Base-by-base conservation (phyloP, 2,329 filamentous ascomycete genomes). In the Emergomyces orientalis region DNA sequence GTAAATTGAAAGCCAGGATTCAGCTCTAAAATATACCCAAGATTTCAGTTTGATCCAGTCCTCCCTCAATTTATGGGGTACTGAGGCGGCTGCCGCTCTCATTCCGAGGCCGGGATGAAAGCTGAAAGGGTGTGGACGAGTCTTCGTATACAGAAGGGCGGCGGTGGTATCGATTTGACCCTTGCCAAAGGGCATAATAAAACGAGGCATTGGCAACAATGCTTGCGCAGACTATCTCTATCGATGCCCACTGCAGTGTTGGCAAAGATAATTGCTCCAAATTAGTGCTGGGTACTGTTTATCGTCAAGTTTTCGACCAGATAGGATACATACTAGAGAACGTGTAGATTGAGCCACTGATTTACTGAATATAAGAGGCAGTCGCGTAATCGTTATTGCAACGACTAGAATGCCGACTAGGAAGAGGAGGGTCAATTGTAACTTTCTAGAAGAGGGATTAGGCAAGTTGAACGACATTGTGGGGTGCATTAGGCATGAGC, bases 161-260 rank as follows among this genome's bases (percentile, higher is more conserved):
- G 14, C 27, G 25, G 19, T 43, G 45, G 39, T 49, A 62, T 19
- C 55, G 60, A 25, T 47, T 59, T 54, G 62, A 47, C 45, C 63
- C 65, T 63, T 67, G 65, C 62, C 61, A 65, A 19, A 63, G 30
- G 9, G 62, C 64, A 39, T 67, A 67, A 52, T 65, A 67, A 34
- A 67, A 67, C n/a, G 65, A 63, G 22, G 65, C 63, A 56, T 67
- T 67, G 14, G 64, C 63, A 32, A 65, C 64, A 37, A 65, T 39
- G 43, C 59, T 63, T 22, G 65, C 55, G 47, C 65, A 64, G 7
- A 67, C 62, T 34, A 66, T 63, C 57, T 66, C 65, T 51, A 67
- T 62, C 19, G 64, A 67, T 43, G 65, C 65, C 65, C 65, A 67
- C 65, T 67, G 27, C 8, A 25, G 25, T 41, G 17, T 17, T 30